Conservation (phyloP, 1,139 yeast genomes). For the Pichia sp. region DNA sequence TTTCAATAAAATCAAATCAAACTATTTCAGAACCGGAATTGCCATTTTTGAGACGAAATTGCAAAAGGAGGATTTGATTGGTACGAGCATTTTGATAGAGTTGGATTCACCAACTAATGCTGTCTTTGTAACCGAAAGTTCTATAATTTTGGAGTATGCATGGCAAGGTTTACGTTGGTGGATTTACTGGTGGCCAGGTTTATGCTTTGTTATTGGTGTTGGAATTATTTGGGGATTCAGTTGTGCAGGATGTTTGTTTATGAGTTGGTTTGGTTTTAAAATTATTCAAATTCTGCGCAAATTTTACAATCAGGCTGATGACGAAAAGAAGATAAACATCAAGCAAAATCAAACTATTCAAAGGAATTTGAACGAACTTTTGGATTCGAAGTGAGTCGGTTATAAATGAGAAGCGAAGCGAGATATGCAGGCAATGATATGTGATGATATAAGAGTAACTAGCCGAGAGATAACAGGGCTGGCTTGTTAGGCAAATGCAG, state of each 20-base stretch:
- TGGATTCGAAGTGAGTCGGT: too few species aligned
- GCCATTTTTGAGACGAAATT: slow-evolving; percentile 7
- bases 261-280: slow-evolving; percentile 7
- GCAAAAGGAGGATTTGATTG: slow-evolving; percentile 1
- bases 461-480: too few species aligned
- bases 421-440: too few species aligned
- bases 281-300: too few species aligned
- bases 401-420: too few species aligned
- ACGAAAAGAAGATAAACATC: too few species aligned
- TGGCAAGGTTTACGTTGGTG: slow-evolving; percentile 13
- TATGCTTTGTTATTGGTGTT: slow-evolving; percentile 12
- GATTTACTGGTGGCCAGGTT: slow-evolving; percentile 17
- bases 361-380: too few species aligned
- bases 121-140: slow-evolving; percentile 8
- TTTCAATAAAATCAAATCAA: slow-evolving; percentile 1
- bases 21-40: slow-evolving; percentile 6
- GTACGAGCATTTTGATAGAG: slow-evolving; percentile 10
- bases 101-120: slow-evolving; percentile 4
- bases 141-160: slow-evolving; percentile 10
- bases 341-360: too few species aligned
- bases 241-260: slow-evolving; percentile 3
- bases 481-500: too few species aligned
- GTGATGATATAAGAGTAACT: too few species aligned
- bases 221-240: slow-evolving; percentile 8
- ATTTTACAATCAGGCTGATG: too few species aligned